Percentiles rank a stretch among this genome's conserved stretches.
These are phyloP conservation scores for Fusarium brevicatenulatum DNA, from an alignment of 2,329 filamentous ascomycete species.

Conservation along the genomic window DNA sequence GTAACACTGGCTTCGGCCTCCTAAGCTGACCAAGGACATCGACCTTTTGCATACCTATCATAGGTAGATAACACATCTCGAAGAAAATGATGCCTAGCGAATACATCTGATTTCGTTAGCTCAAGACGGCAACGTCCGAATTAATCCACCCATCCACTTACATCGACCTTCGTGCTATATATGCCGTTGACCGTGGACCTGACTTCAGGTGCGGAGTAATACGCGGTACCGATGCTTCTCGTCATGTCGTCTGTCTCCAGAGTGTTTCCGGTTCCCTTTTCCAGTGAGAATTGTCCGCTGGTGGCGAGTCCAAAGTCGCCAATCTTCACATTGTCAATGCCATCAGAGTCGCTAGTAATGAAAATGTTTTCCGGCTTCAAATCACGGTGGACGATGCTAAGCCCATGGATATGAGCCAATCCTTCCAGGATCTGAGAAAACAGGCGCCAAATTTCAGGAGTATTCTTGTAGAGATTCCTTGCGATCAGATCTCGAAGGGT, in stretches of 20 bases:
- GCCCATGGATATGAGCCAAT: slow-evolving; percentile 85
- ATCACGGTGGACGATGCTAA: slow-evolving; percentile 94
- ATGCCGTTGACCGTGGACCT: slow-evolving; percentile 77
- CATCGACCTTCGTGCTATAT: slow-evolving; percentile 94
- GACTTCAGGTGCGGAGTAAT: slow-evolving; percentile 94
- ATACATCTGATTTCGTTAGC: slow-evolving; percentile 75
- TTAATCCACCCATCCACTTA: slow-evolving; percentile 53
- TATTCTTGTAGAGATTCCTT: slow-evolving; percentile 76
- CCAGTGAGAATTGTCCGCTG: slow-evolving; percentile 78
- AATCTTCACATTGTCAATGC: slow-evolving; percentile 89
- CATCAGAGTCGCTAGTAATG: slow-evolving; percentile 75
- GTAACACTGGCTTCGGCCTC: slow-evolving; percentile 73
- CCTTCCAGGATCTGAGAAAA: slow-evolving; percentile 93
- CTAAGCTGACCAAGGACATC: slow-evolving; percentile 74
- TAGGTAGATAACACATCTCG: slow-evolving; percentile 86
- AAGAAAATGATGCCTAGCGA: slow-evolving; percentile 98
- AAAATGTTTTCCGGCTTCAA: slow-evolving; percentile 98
- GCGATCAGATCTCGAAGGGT: slow-evolving; percentile 90
- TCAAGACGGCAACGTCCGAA: not conserved
- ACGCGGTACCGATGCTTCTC: slow-evolving; percentile 77
- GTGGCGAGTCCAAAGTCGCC: slow-evolving; percentile 97
- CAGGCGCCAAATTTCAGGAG: slow-evolving; percentile 85
- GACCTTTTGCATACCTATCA: slow-evolving; percentile 74
- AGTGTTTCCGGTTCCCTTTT: slow-evolving; percentile 57
- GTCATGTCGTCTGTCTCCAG: slow-evolving; percentile 73